Base-by-base conservation (phyloP, 768 basidiomycete species). In the Botryobasidium botryosum region DNA sequence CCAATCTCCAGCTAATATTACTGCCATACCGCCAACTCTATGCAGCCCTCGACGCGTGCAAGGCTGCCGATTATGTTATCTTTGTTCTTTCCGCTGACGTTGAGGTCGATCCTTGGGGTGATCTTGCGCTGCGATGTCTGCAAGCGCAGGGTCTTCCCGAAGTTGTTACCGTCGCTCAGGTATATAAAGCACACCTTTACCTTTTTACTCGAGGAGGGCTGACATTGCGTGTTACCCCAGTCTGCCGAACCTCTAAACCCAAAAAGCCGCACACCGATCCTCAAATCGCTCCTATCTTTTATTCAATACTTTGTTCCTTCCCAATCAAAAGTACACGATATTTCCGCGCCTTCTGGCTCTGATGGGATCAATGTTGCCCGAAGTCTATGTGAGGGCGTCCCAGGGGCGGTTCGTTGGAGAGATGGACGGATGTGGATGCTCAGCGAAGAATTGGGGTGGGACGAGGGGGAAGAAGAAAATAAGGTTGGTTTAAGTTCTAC, bases 211-310 rank as follows among this genome's bases (percentile, higher is more conserved):
- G n/a, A n/a, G n/a, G n/a, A n/a, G n/a, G n/a, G n/a, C n/a, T n/a
- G n/a, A n/a, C n/a, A n/a, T n/a, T n/a, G n/a, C n/a, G n/a, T n/a
- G n/a, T n/a, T n/a, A n/a, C n/a, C n/a, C n/a, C n/a, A n/a, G n/a
- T n/a, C n/a, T n/a, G 27, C 37, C 10, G 29, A 35, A 5, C 10
- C 47, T 20, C 35, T 41, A 31, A 51, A 52, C 51, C 55, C 54
- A 28, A 58, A 54, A 18, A 49, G 49, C 38, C 50, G 48, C 20
- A 33, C 32, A 2, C 46, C 72, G 15, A 70, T 88, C 38, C 63
- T 86, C 45, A 90, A 86, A 63, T 94, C 88, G 1, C 68, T 96
- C 4, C 70, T 92, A 6, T 94, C 90, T 7, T 99, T 96, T 66
- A 77, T 91, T 46, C 79, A 79, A 51, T 96, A 96, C 62, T 99